Evolutionary conservation across 441 rosid species (phyloP).

Genomic region (Croton laevigatus): DNA sequence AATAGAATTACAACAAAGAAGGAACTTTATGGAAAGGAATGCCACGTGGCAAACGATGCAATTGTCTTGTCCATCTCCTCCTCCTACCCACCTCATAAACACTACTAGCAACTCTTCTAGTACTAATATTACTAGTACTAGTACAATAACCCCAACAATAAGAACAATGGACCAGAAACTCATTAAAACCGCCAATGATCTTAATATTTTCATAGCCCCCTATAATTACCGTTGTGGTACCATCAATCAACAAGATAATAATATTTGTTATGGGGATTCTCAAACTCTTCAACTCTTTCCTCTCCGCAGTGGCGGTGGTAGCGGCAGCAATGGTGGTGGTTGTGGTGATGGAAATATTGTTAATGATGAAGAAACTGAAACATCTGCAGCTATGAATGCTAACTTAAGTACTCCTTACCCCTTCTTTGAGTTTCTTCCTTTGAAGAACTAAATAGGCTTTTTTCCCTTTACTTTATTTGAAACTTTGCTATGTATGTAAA

Average conservation of each 20-base stretch:
- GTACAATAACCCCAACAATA: conserved; percentile 9
- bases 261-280: conserved; percentile 33
- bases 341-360: conserved; percentile 12
- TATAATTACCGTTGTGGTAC: conserved; percentile 23
- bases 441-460: conserved; percentile 37
- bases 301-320: conserved; percentile 26
- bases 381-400: conserved; percentile 25
- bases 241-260: conserved; percentile 28
- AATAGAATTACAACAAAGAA: conserved; percentile 43
- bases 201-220: conserved; percentile 36
- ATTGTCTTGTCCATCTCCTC: conserved; percentile 42
- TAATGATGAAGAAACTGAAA: conserved; percentile 32
- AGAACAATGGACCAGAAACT: conserved; percentile 40
- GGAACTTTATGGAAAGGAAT: conserved; percentile 49
- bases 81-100: conserved; percentile 43
- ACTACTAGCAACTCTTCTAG: conserved; percentile 12
- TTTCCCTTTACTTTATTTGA: not conserved
- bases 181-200: conserved; percentile 27
- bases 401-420: conserved; percentile 35
- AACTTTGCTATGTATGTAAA: conserved; percentile 23
- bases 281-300: conserved; percentile 85
- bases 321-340: conserved; percentile 15
- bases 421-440: conserved; percentile 86
- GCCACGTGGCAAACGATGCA: conserved; percentile 78
- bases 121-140: conserved; percentile 11